Percentiles rank a stretch among this genome's conserved stretches.
These are phyloP conservation scores for Lasiodiplodia sp. DNA, from an alignment of 2,329 filamentous ascomycete species.

Conservation along the genomic window DNA sequence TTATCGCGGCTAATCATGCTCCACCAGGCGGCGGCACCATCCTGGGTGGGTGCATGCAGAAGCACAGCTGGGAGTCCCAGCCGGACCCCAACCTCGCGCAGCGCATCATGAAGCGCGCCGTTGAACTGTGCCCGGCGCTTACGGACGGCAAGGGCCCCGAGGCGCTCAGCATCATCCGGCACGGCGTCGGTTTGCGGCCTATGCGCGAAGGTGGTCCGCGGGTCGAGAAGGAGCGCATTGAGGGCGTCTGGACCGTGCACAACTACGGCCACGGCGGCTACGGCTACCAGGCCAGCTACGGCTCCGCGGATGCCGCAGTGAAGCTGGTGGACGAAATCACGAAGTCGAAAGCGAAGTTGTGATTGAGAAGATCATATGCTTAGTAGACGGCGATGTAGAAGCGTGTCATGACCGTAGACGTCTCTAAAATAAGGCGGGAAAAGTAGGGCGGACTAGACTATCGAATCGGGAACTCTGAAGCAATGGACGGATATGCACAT, in stretches of 20 bases:
- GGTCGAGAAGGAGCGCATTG: conserved; percentile 74
- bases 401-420: background rate
- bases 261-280: conserved; percentile 82
- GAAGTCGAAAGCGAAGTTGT: conserved; percentile 40
- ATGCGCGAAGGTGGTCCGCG: conserved; percentile 76
- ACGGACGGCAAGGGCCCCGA: conserved; percentile 73
- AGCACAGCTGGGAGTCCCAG: conserved; percentile 78
- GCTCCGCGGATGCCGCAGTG: conserved; percentile 51
- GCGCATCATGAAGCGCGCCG: conserved; percentile 82
- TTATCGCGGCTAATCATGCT: background rate
- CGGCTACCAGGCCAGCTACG: conserved; percentile 67
- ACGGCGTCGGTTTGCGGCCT: conserved; percentile 83
- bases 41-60: conserved; percentile 84
- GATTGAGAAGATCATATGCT: background rate
- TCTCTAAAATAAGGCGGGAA: background rate
- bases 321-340: conserved; percentile 45
- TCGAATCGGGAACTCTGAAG: background rate
- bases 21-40: conserved; percentile 77
- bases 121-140: conserved; percentile 70
- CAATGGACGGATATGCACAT: too few relatives aligned
- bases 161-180: conserved; percentile 76
- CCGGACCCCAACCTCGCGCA: conserved; percentile 80
- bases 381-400: background rate
- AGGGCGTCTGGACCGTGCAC: conserved; percentile 66
- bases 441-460: background rate